Base-by-base conservation (phyloP, 106 monocot genomes). In the Phalaenopsis aphrodite region DNA sequence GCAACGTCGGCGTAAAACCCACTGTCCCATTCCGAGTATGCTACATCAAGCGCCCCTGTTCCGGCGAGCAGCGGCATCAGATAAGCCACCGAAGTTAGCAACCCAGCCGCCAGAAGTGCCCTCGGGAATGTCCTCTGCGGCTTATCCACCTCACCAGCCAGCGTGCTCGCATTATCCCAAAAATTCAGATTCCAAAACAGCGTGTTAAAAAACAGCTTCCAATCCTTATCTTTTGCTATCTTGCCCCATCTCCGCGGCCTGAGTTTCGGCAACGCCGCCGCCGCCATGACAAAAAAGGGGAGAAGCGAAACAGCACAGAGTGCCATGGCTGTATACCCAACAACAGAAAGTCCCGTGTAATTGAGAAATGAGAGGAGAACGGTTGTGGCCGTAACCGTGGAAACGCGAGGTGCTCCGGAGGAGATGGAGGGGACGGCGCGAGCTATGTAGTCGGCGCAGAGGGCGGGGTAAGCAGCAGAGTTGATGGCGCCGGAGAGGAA, bases 131-230 rank as follows among this genome's bases (percentile, higher is more conserved):
- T 90, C 84, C 42, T 82, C 79, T 85, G 87, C 39, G 93, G 93
- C 67, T 78, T 19, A 41, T 90, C 90, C 73, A 93, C 91, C 91
- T 93, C 93, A 64, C 96, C 96, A 0, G 96, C 96, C 77, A 96
- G 55, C 58, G 93, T 90, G 86, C 91, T 94, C 75, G 85, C 93
- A 75, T 88, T 96, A 77, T 96, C 93, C 91, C 93, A 93, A 55
- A 88, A 93, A 55, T 93, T 93, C 10, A 93, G 79, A 56, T 96
- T 96, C 96, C 93, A 96, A 47, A 96, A 93, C 67, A 96, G 67
- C 1, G 87, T 90, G 78, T 96, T 93, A 81, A 96, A 86, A 84
- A 83, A 96, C 9, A 87, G 82, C 57, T 88, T 87, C 96, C 91
- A 93, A 37, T 96, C 87, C 82, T 36, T 86, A 38, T 82, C 72